Evolutionary conservation across 1,284 basidiomycete species (phyloP).

Genomic region (Pyrrhoderma noxium): DNA sequence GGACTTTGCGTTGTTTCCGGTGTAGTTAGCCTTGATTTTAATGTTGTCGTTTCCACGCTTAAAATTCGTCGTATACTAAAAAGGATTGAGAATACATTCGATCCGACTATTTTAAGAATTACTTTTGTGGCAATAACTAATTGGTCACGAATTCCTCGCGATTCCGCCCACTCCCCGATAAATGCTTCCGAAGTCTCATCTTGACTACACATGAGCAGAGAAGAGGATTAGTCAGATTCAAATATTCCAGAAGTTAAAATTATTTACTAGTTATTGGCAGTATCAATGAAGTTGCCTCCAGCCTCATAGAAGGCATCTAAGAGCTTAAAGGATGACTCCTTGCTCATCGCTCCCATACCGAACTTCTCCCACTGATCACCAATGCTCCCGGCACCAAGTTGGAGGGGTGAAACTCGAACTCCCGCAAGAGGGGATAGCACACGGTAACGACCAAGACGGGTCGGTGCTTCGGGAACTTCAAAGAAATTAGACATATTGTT

Average conservation of each 20-base stretch:
- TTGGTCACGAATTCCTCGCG: constrained; percentile 37
- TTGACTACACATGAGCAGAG: constrained; percentile 29
- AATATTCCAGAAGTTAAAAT: too few relatives aligned
- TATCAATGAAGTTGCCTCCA: constrained; percentile 22
- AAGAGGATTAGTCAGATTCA: neutral
- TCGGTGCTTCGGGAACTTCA: neutral
- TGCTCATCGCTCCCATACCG: constrained; percentile 24
- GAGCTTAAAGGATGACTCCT: constrained; percentile 27
- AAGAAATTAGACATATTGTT: constrained; percentile 6
- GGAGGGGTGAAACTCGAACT: constrained; percentile 39
- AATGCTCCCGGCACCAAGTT: constrained; percentile 39
- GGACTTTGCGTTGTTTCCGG: constrained; percentile 30
- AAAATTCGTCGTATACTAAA: constrained; percentile 29
- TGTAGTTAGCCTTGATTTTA: constrained; percentile 26
- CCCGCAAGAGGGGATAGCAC: constrained; percentile 10
- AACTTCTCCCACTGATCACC: constrained; percentile 32
- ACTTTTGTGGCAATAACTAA: constrained; percentile 43
- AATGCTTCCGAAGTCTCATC: constrained; percentile 35
- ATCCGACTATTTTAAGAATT: constrained; percentile 6
- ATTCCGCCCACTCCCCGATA: constrained; percentile 42
- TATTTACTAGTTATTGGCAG: constrained; percentile 13
- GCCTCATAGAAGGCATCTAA: constrained; percentile 29
- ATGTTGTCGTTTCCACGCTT: constrained; percentile 20
- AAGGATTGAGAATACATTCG: constrained; percentile 14
- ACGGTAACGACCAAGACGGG: constrained; percentile 13